A percentile compares a stretch with the other conserved stretches of the same genome.
Evolutionary conservation across 805 yeast species (phyloP).

Genomic region (Suhomyces kilbournensis): DNA sequence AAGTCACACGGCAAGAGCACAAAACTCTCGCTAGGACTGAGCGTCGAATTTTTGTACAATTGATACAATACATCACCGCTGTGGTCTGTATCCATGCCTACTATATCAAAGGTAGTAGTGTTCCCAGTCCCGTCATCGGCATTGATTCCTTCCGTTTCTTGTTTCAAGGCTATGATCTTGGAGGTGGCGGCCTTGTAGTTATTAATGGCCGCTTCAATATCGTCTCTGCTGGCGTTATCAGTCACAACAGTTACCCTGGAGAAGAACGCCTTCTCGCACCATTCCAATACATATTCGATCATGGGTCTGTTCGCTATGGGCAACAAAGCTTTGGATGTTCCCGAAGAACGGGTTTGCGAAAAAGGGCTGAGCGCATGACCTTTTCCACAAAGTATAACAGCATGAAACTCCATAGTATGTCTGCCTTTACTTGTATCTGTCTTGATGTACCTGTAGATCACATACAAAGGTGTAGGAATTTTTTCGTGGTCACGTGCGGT

Average conservation of each 20-base stretch:
- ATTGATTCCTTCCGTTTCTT: conserved; percentile 3
- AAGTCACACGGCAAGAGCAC: conserved; percentile 94
- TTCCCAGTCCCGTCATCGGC: conserved; percentile 14
- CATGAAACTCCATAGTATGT: conserved; percentile 80
- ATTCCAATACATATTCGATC: conserved; percentile 81
- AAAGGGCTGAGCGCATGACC: conserved; percentile 76
- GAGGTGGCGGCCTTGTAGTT: conserved; percentile 43
- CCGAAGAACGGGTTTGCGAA: conserved; percentile 56
- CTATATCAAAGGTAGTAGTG: conserved; percentile 21
- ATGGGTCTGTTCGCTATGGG: conserved; percentile 90
- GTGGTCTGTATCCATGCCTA: conserved; percentile 41
- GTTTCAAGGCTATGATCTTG: conserved; percentile 10
- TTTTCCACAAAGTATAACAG: conserved; percentile 83
- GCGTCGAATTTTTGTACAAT: conserved; percentile 40
- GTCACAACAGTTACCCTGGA: conserved; percentile 63
- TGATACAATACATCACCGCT: conserved; percentile 64
- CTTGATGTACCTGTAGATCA: not conserved
- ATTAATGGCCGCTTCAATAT: conserved; percentile 48
- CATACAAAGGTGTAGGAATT: not conserved
- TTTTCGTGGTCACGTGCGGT: not conserved
- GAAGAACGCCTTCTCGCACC: conserved; percentile 90
- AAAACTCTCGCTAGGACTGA: conserved; percentile 42
- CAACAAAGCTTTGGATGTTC: conserved; percentile 76
- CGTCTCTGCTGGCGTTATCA: conserved; percentile 45
- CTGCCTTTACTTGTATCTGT: not conserved